phyloP scores from a whole-genome alignment of 139 green algal genomes.

The Chlorella sp. region DNA sequence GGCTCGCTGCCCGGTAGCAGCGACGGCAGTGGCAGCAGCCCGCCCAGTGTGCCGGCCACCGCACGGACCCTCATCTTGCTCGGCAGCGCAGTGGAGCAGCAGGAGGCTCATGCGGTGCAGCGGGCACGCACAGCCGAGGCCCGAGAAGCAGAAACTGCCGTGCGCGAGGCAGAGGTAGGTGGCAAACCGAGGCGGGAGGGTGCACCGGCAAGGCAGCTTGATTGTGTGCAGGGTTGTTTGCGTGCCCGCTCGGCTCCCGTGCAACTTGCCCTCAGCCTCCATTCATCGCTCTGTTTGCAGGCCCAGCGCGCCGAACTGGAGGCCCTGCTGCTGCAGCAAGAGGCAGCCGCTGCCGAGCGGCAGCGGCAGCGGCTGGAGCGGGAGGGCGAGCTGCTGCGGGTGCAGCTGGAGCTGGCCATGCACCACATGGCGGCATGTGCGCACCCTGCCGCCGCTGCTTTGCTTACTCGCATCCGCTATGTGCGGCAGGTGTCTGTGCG shows the following conservation, averaged over 20 bases:
- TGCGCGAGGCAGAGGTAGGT: slow-evolving; percentile 4
- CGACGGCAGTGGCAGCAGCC: background rate
- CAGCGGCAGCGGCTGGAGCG: background rate
- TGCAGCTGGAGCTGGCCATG: slow-evolving; percentile 8
- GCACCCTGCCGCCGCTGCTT: background rate
- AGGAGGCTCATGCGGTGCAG: background rate
- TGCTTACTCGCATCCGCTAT: background rate
- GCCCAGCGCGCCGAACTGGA: background rate
- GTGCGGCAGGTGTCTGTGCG: background rate
- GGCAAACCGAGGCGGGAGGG: background rate
- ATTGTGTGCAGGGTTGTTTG: too few relatives aligned
- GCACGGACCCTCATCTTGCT: slow-evolving; percentile 7
- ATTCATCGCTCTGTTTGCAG: background rate
- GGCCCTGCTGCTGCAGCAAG: slow-evolving; percentile 11
- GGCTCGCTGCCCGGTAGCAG: background rate
- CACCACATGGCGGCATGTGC: slow-evolving; percentile 34
- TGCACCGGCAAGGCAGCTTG: too few relatives aligned
- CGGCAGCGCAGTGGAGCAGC: background rate
- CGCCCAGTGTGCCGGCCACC: slow-evolving; percentile 2
- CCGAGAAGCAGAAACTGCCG: background rate
- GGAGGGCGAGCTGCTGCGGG: slow-evolving; percentile 3
- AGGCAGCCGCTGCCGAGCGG: slow-evolving; percentile 1
- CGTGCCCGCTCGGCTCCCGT: too few relatives aligned
- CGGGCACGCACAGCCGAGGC: background rate
- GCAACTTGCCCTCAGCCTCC: background rate